A percentile compares a stretch with the other conserved stretches of the same genome.
phyloP scores from a whole-genome alignment of 129 eudicot genomes.

The Tagetes erecta region DNA sequence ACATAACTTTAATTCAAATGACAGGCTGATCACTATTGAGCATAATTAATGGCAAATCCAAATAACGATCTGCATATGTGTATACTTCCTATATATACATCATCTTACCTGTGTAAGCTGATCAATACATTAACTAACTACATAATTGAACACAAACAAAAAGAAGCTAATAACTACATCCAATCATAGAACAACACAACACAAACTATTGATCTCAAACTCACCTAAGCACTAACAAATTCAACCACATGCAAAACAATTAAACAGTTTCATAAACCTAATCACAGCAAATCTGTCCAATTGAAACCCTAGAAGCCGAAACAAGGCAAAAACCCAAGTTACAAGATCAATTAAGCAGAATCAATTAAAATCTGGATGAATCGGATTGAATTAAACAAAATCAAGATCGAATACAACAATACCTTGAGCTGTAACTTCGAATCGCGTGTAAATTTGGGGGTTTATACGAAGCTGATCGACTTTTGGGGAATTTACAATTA shows the following conservation, averaged over 20 bases:
- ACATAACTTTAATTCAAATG: neutral
- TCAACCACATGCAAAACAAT: constrained; percentile 35
- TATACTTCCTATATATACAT: constrained; percentile 22
- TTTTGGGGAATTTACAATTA: constrained; percentile 20
- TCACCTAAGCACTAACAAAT: constrained; percentile 17
- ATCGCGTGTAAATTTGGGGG: constrained; percentile 29
- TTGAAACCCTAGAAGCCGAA: constrained; percentile 50
- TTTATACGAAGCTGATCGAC: constrained; percentile 39
- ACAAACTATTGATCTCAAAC: constrained; percentile 38
- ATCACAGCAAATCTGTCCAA: constrained; percentile 12
- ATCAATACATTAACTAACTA: constrained; percentile 21
- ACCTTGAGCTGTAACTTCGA: constrained; percentile 37
- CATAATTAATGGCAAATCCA: constrained; percentile 27
- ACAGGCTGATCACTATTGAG: constrained; percentile 21
- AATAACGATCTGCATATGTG: constrained; percentile 10
- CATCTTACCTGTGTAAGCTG: constrained; percentile 12
- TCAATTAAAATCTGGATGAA: constrained; percentile 8
- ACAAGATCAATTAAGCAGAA: constrained; percentile 27
- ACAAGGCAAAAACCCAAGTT: constrained; percentile 25
- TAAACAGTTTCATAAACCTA: constrained; percentile 24
- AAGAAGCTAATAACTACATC: constrained; percentile 20
- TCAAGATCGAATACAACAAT: constrained; percentile 29
- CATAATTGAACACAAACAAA: constrained; percentile 19
- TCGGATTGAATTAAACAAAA: constrained; percentile 11
- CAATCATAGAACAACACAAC: constrained; percentile 11